Conservation (phyloP, 1,284 basidiomycete genomes). For the Pisolithus thermaeus region DNA sequence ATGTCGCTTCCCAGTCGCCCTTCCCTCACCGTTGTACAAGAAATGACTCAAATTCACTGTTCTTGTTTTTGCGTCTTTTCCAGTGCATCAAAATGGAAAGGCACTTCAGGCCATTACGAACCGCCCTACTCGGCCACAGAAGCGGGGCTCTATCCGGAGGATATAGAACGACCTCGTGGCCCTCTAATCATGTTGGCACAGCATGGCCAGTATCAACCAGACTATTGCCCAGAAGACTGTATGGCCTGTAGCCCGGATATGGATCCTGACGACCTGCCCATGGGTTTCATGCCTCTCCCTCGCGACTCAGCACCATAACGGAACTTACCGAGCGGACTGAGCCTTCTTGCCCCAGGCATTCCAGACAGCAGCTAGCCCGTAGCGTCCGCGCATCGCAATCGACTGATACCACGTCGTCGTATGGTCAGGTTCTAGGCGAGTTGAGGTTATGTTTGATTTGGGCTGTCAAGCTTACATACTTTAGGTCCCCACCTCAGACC, state of each 20-base stretch:
- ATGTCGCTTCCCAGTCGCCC: slow-evolving; percentile 19
- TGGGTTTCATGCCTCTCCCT: slow-evolving; percentile 22
- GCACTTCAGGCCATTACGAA: background rate
- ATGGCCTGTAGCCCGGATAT: slow-evolving; percentile 16
- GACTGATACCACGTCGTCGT: slow-evolving; percentile 50
- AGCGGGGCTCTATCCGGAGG: slow-evolving; percentile 14
- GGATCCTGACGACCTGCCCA: slow-evolving; percentile 12
- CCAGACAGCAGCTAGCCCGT: slow-evolving; percentile 32
- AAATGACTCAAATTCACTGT: slow-evolving; percentile 11
- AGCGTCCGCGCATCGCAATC: slow-evolving; percentile 34
- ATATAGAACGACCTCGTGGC: slow-evolving; percentile 36
- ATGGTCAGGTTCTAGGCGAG: slow-evolving; percentile 57
- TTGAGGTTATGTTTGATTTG: slow-evolving; percentile 3
- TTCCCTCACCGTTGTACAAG: slow-evolving; percentile 3
- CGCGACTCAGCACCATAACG: slow-evolving; percentile 53
- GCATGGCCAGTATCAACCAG: slow-evolving; percentile 35
- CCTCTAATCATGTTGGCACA: slow-evolving; percentile 55
- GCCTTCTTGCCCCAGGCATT: slow-evolving; percentile 41
- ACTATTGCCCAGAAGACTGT: slow-evolving; percentile 21
- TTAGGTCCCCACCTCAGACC: slow-evolving; percentile 14
- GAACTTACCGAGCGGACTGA: slow-evolving; percentile 63
- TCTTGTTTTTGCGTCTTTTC: slow-evolving; percentile 3
- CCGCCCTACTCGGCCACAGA: slow-evolving; percentile 5
- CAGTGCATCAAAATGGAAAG: slow-evolving; percentile 12
- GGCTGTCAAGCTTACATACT: slow-evolving; percentile 4